These are phyloP conservation scores for Citrullus mucosospermus DNA, from an alignment of 306 rosid species.

Conservation along the genomic window DNA sequence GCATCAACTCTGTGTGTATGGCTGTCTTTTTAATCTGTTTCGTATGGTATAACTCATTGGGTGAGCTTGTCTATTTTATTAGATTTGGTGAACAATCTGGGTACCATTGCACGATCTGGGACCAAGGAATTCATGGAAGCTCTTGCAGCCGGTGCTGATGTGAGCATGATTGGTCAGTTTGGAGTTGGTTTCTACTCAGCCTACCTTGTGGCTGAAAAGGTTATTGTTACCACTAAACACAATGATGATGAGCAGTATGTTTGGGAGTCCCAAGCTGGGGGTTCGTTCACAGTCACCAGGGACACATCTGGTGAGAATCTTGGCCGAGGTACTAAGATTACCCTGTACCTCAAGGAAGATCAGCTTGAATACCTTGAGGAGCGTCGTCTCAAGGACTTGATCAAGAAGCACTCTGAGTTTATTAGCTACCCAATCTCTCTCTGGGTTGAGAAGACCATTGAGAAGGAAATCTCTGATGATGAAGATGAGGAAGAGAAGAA, in stretches of 20 bases:
- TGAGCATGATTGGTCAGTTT: constrained; percentile 1
- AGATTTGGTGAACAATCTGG: constrained; percentile 3
- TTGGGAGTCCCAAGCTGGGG: constrained; percentile 26
- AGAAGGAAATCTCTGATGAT: constrained; percentile 19
- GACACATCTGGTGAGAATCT: constrained; percentile 13
- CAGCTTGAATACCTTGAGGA: constrained; percentile 21
- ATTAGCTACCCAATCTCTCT: constrained; percentile 25
- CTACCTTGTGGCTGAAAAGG: constrained; percentile 7
- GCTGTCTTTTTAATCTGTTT: not conserved
- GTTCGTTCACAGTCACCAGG: constrained; percentile 17
- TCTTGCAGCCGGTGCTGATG: not conserved
- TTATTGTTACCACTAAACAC: constrained; percentile 16
- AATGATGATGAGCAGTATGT: constrained; percentile 21
- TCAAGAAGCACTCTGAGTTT: constrained; percentile 11
- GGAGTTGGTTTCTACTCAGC: constrained; percentile 4
- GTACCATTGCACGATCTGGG: not conserved
- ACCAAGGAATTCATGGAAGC: constrained; percentile 3
- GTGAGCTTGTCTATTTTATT: not conserved
- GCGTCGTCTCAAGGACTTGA: constrained; percentile 16
- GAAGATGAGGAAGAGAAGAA: constrained; percentile 19
- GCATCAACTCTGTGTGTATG: not conserved
- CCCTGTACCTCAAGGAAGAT: constrained; percentile 21
- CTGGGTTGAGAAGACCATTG: constrained; percentile 19
- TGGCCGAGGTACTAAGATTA: constrained; percentile 20
- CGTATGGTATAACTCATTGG: not conserved